A percentile compares a stretch with the other conserved stretches of the same genome.
Conservation (phyloP, 768 basidiomycete genomes). For the Daedaleopsis nitida region DNA sequence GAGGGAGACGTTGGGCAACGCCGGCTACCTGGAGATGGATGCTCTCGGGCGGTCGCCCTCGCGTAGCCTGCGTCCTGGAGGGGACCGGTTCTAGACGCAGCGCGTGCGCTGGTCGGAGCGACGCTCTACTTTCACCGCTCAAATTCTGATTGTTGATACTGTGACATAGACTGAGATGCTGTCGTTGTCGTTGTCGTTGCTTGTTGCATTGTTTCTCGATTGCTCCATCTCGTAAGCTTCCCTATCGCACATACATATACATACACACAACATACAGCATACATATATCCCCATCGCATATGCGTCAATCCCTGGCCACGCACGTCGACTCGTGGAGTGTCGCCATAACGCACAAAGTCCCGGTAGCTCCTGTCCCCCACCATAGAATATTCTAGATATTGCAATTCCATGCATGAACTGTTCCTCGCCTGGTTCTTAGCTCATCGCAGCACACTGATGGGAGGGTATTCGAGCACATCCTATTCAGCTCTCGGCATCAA, state of each 20-base stretch:
- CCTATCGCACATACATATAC: background rate
- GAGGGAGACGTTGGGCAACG: slow-evolving; percentile 18
- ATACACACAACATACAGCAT: background rate
- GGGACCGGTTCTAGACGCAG: slow-evolving; percentile 18
- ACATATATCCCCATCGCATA: too few relatives aligned
- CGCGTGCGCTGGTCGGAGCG: background rate
- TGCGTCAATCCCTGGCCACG: too few relatives aligned
- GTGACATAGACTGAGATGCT: background rate
- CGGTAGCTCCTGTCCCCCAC: too few relatives aligned
- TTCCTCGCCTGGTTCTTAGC: too few relatives aligned
- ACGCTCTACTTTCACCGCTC: background rate
- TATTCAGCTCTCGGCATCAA: too few relatives aligned
- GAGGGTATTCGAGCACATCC: too few relatives aligned
- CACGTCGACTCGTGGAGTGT: too few relatives aligned
- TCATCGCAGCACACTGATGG: too few relatives aligned
- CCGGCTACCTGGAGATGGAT: slow-evolving; percentile 12
- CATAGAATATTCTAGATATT: too few relatives aligned
- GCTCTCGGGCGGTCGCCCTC: slow-evolving; percentile 11
- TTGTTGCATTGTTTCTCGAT: background rate
- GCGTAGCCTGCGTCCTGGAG: slow-evolving; percentile 16
- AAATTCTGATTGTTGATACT: background rate
- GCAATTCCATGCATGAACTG: too few relatives aligned
- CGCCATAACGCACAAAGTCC: too few relatives aligned
- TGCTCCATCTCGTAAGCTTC: background rate
- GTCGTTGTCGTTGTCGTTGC: too few relatives aligned